Evolutionary conservation across 1,284 basidiomycete species (phyloP), one percentile per base, ranked within the genome.

Genomic region (Puccinia triticina): DNA sequence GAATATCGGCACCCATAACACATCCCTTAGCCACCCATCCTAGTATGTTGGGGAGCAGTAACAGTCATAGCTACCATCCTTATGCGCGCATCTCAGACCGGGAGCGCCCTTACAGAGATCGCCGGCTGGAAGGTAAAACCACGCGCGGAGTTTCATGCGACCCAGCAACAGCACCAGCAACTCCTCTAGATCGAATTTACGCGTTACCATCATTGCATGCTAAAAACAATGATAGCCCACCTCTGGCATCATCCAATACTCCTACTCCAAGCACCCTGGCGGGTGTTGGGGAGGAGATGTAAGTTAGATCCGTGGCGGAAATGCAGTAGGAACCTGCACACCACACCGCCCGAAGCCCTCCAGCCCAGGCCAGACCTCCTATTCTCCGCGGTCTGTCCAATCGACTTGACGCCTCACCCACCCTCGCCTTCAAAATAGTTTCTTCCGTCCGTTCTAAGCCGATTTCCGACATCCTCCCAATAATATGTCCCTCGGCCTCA

Each of bases 61-160:
- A 53, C 37, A 82, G 59, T 43, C 79, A 82, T 57, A 37, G 57
- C 71, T 82, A 73, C 48, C 79, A 82, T 75, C 79, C 79, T 66
- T 82, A 82, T 67, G 71, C 72, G 5, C 37, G 72, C 26, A 48
- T 48, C 14, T 23, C 34, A 64, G 69, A 82, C n/a, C 69, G 69
- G 18, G 59, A 73, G 29, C 69, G 77, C 16, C 37, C 57, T 26
- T 0, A 18, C 14, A 79, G 71, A 46, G 77, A 79, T 14, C 77
- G 66, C 26, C 71, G 79, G 18, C 64, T 82, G 7, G 71, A 74
- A 37, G 76, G 23, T 8, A 64, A 75, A 75, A 57, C 74, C 16
- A 21, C 43, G 72, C 53, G 67, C 23, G 66, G 50, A 73, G 32
- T 73, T 50, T 81, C 71, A 11, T 73, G 75, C 61, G 79, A 74